phyloP scores from a whole-genome alignment of 2,329 filamentous ascomycete species.

The Claviceps spartinae region DNA sequence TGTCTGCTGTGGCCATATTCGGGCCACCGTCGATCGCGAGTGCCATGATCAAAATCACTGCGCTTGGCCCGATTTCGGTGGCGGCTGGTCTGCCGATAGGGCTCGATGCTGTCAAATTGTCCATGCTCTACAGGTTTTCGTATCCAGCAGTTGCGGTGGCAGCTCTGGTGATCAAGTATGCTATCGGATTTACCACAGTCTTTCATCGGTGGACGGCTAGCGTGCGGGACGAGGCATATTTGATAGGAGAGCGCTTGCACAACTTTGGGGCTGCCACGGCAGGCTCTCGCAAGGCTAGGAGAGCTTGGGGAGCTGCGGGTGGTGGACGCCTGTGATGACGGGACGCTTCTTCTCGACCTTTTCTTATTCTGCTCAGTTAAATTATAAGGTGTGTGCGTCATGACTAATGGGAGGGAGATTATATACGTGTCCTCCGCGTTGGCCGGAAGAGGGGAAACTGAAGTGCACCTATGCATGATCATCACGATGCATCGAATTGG shows the following conservation, averaged over 20 bases:
- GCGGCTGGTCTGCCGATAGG: conserved; percentile 15
- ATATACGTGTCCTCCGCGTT: no score
- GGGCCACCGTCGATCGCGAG: conserved; percentile 48
- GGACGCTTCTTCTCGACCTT: not conserved
- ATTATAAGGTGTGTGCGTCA: no score
- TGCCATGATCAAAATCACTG: conserved; percentile 14
- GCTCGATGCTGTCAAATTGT: conserved; percentile 15
- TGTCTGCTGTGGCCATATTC: conserved; percentile 49
- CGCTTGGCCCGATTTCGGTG: conserved; percentile 12
- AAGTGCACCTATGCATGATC: no score
- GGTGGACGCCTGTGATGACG: conserved; percentile 6
- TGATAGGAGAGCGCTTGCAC: conserved; percentile 87
- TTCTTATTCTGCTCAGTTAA: not conserved
- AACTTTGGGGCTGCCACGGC: conserved; percentile 57
- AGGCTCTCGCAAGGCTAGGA: conserved; percentile 20
- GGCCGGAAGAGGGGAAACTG: no score
- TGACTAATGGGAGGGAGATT: no score
- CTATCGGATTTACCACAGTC: conserved; percentile 41
- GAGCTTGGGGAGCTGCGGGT: conserved; percentile 24
- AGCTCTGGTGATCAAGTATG: conserved; percentile 28
- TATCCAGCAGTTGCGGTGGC: conserved; percentile 54
- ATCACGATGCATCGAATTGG: not conserved
- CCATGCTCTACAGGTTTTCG: conserved; percentile 40
- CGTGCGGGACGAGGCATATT: conserved; percentile 87
- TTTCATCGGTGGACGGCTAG: conserved; percentile 64